A percentile compares a stretch with the other conserved stretches of the same genome.
Conservation (phyloP, 2,329 filamentous ascomycete genomes). For the Scopulariopsis brevicaulis region DNA sequence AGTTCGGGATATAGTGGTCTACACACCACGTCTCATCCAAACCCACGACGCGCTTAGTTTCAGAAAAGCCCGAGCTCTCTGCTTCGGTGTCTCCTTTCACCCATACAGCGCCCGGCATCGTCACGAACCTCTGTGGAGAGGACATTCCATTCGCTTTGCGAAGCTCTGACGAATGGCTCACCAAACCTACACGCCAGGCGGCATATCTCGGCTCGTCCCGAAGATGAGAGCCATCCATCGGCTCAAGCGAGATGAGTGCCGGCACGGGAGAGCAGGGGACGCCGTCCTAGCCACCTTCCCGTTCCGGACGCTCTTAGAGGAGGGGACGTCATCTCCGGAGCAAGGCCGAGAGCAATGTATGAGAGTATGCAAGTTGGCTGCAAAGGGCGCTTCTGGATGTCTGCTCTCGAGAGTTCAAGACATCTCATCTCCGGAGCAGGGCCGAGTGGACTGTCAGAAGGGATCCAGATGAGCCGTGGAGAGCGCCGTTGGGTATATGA, state of each 20-base stretch:
- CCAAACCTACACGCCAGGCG: not conserved
- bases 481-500: not conserved
- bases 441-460: not conserved
- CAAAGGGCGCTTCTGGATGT: too few species aligned
- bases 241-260: not conserved
- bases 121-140: too few species aligned
- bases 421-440: too few species aligned
- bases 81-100: not conserved
- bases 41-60: not conserved
- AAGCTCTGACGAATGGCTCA: not conserved
- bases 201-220: not conserved
- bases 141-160: not conserved
- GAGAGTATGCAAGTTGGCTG: too few species aligned
- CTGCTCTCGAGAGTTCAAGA: too few species aligned
- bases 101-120: too few species aligned
- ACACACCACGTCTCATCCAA: not conserved
- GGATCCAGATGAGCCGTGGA: not conserved
- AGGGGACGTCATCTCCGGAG: not conserved
- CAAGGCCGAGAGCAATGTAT: not conserved
- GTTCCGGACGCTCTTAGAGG: not conserved
- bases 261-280: not conserved
- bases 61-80: not conserved
- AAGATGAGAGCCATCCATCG: not conserved
- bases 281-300: not conserved
- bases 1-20: not conserved